A percentile compares a stretch with the other conserved stretches of the same genome.
Conservation (phyloP, 1,139 yeast genomes). For the Protomyces pachydermus region DNA sequence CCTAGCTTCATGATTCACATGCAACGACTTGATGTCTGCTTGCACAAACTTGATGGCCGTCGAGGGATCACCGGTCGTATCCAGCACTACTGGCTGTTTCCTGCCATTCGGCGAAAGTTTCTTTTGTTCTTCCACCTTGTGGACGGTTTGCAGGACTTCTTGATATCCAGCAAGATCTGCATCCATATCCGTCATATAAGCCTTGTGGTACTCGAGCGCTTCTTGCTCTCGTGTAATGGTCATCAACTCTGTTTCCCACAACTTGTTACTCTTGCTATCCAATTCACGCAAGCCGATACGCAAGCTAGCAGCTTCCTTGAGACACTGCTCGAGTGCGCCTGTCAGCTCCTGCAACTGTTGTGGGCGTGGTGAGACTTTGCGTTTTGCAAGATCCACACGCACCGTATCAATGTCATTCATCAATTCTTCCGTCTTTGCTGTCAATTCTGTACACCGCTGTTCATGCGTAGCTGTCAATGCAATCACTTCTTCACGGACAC, state of each 20-base stretch:
- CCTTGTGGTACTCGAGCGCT: constrained; percentile 83
- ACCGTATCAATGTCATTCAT: constrained; percentile 89
- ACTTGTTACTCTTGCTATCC: constrained; percentile 79
- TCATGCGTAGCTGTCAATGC: constrained; percentile 15
- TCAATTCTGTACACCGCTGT: constrained; percentile 38
- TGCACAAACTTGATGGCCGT: constrained; percentile 74
- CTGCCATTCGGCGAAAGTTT: constrained; percentile 21
- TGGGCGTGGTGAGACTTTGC: constrained; percentile 79
- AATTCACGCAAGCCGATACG: constrained; percentile 61
- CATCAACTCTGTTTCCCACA: constrained; percentile 89
- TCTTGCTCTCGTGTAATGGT: constrained; percentile 92
- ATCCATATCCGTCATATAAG: constrained; percentile 67
- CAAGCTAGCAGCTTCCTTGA: constrained; percentile 50
- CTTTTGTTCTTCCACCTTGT: constrained; percentile 68
- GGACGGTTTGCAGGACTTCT: constrained; percentile 67
- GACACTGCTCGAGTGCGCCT: constrained; percentile 61
- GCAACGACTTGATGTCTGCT: constrained; percentile 68
- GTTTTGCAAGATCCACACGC: constrained; percentile 83
- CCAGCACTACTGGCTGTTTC: constrained; percentile 9
- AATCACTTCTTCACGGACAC: constrained; percentile 15
- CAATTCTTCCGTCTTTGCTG: constrained; percentile 81
- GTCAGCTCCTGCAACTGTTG: constrained; percentile 65
- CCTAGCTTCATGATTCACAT: constrained; percentile 78
- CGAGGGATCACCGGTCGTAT: constrained; percentile 11
- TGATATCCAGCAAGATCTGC: constrained; percentile 56